Conservation (phyloP, 148 eudicot genomes). For the Simmondsia chinensis region DNA sequence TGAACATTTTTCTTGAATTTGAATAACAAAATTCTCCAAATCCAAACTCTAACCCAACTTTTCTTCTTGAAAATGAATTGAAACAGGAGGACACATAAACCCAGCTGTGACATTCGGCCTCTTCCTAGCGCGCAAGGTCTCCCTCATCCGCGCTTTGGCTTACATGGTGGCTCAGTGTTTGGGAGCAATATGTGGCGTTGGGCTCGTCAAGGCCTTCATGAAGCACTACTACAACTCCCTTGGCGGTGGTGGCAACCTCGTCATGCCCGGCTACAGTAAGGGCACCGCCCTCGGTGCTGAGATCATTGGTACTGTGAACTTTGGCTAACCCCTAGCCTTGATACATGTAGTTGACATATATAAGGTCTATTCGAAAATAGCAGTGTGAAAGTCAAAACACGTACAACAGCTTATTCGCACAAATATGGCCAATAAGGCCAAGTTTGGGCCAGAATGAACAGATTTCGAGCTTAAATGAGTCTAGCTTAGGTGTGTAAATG, state of each 20-base stretch:
- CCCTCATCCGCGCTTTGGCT: conserved; percentile 49
- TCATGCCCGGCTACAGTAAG: conserved; percentile 45
- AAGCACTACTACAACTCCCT: conserved; percentile 32
- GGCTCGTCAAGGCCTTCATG: conserved; percentile 83
- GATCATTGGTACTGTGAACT: conserved; percentile 76
- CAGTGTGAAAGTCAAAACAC: no score
- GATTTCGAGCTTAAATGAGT: no score
- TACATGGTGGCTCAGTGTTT: conserved; percentile 71
- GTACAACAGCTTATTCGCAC: no score
- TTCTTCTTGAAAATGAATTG: background rate
- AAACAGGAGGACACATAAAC: conserved; percentile 83
- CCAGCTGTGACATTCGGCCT: conserved; percentile 88
- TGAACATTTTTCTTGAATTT: no score
- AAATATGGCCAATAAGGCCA: no score
- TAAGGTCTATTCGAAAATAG: no score
- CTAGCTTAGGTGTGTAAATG: no score
- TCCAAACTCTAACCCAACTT: no score
- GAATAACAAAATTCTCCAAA: background rate
- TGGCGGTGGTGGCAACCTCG: conserved; percentile 69
- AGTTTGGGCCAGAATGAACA: no score
- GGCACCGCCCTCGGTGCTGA: conserved; percentile 88
- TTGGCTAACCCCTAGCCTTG: no score
- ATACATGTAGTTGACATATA: no score
- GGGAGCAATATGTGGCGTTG: conserved; percentile 87
- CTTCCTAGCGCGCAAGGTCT: conserved; percentile 74